Evolutionary conservation across 108 stramenopile genomes (phyloP).

Genomic region (Nannochloropsis salina): DNA sequence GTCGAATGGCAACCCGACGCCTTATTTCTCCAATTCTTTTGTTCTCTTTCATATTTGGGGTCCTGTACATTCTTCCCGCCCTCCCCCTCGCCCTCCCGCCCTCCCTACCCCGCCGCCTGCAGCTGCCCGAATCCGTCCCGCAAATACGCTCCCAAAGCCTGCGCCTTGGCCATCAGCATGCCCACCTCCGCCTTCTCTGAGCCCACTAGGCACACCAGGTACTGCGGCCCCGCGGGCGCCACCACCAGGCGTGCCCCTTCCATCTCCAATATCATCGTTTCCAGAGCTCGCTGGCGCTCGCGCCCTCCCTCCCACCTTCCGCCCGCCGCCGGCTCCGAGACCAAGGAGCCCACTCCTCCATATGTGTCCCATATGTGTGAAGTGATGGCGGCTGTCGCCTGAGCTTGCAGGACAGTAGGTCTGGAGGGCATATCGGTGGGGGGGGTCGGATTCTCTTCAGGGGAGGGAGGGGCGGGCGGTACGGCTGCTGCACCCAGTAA

Average conservation of each 20-base stretch:
- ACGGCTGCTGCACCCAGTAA: background rate
- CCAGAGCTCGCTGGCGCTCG: background rate
- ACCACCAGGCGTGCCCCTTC: background rate
- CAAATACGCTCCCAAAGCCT: background rate
- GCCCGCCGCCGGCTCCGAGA: background rate
- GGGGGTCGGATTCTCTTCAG: background rate
- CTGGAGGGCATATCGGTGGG: background rate
- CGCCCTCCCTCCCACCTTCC: conserved; percentile 13
- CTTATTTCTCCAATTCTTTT: background rate
- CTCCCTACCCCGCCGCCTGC: background rate
- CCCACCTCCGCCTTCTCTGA: conserved; percentile 5
- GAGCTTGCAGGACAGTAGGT: background rate
- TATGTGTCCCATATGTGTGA: conserved; percentile 11
- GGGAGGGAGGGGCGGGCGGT: background rate
- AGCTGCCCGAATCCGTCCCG: background rate
- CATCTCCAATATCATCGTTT: background rate
- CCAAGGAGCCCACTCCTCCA: background rate
- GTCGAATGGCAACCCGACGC: background rate
- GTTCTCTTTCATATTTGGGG: background rate
- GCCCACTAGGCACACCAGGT: background rate
- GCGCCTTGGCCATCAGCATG: conserved; percentile 19
- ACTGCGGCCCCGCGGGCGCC: background rate
- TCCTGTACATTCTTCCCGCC: background rate
- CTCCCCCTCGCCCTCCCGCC: background rate
- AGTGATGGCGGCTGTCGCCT: background rate